Evolutionary conservation across 75 land plant species (phyloP), one percentile per base, ranked within the genome.

Genomic region (Chamaecyparis obtusa): DNA sequence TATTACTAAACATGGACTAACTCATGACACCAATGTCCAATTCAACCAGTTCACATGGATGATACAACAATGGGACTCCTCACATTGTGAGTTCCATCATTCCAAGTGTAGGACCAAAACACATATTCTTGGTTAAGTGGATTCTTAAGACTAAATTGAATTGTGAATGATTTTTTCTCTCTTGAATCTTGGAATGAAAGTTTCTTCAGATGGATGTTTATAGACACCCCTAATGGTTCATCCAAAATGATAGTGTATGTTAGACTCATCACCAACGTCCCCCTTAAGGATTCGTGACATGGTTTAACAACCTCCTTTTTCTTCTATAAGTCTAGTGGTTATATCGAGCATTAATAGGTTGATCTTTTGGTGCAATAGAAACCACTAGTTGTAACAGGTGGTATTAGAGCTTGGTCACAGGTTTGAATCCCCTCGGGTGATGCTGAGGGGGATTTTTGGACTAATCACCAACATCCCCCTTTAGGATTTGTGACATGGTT

Each of bases 11-110:
- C 14, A 55, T 55, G 13, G 16, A 11, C 57, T 17, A 67, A 67
- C 72, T 8, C 6, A 78, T 78, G 46, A 78, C 24, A 78, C 24
- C 8, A 36, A 17, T 17, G 21, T 8, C 27, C 36, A 17, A 10
- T 16, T 19, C 6, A 3, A 1, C 81, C 81, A 10, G 4, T 78
- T 78, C 43, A 78, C 44, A 78, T 78, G 19, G 81, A 5, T 39
- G 92, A 89, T 24, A 95, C 94, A 21, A 88, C 92, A 13, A 96
- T 86, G 13, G 98, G 96, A 77, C 98, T 96, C 85, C 93, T 88
- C 2, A 96, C 98, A 9, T 44, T 13, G 64, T 95, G 94, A n/a
- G 48, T 13, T 14, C 95, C 95, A 87, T 96, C 95, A 60, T 41
- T 90, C 98, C 96, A 96, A 14, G 91, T 85, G 16, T 85, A 91